A percentile compares a stretch with the other conserved stretches of the same genome.
These are phyloP conservation scores for Epichloe glyceriae DNA, from an alignment of 2,329 filamentous ascomycete genomes.

Conservation along the genomic window DNA sequence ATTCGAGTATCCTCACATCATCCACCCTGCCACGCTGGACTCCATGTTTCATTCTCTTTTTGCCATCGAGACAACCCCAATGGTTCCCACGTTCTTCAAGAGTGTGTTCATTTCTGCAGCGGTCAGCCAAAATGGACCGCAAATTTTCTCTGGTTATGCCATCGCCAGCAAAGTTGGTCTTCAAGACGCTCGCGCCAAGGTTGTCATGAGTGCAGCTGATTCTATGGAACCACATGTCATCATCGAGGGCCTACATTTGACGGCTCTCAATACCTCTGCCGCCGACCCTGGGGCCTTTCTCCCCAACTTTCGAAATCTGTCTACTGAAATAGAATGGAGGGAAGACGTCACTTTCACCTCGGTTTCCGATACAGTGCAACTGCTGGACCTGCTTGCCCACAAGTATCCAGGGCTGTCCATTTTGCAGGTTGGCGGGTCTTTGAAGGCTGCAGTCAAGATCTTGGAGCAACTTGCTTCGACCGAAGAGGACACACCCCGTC, in stretches of 20 bases:
- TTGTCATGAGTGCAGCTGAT: conserved; percentile 28
- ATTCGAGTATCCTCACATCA: conserved; percentile 39
- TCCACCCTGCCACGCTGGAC: conserved; percentile 47
- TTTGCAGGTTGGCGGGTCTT: conserved; percentile 24
- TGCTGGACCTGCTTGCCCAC: conserved; percentile 24
- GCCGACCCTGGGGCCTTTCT: conserved; percentile 25
- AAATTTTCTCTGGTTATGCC: conserved; percentile 29
- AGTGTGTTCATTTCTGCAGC: conserved; percentile 33
- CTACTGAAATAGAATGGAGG: conserved; percentile 35
- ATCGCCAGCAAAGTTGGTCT: conserved; percentile 22
- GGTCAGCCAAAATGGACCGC: conserved; percentile 19
- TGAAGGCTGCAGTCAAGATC: conserved; percentile 10
- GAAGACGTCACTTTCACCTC: conserved; percentile 20
- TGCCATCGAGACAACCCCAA: conserved; percentile 29
- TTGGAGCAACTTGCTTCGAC: conserved; percentile 15
- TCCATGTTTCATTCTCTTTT: conserved; percentile 41
- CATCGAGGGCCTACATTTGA: conserved; percentile 32
- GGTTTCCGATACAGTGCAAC: conserved; percentile 10
- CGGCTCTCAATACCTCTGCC: conserved; percentile 18
- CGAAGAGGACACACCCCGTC: conserved; percentile 15
- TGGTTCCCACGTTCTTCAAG: conserved; percentile 35
- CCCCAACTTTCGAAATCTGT: conserved; percentile 35
- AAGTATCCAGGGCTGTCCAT: conserved; percentile 26
- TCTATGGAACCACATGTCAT: conserved; percentile 24
- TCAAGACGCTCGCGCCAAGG: conserved; percentile 27